Evolutionary conservation across 352 stramenopile species (phyloP), one percentile per base, ranked within the genome.

Genomic region (Halophytophthora polymorphica): DNA sequence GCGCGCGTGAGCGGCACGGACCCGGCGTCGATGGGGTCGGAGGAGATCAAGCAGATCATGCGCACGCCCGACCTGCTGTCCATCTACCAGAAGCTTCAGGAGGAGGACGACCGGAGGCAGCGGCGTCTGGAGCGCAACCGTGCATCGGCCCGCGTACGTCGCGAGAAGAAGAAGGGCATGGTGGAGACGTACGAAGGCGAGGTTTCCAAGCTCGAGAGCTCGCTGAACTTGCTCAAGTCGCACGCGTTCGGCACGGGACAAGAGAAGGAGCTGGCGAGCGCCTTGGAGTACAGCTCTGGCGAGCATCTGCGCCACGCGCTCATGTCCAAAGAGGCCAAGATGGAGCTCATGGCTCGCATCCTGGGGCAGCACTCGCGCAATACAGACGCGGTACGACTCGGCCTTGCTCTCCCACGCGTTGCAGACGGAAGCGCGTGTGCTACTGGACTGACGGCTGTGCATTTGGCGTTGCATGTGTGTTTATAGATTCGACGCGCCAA

Each of bases 11-110:
- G 77, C 18, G 83, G 77, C 41, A 88, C 79, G 25, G 84, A 93
- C 17, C 79, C 83, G 45, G 80, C 81, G 18, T 63, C 82, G 13
- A 84, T 95, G 54, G 82, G 79, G 39, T 82, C 77, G 6, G 83
- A 95, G 51, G 74, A 93, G 55, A 93, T 95, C 57, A 87, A 88
- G 46, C 83, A 93, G 64, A 93, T 95, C 55, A 95, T 95, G 83
- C 77, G 79, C 11, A 82, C 69, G 10, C 79, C 83, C 1, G 83
- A 95, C 48, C 52, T 95, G 19, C 53, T 95, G 28, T 91, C 77
- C 18, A 95, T 95, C 25, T 95, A 95, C 60, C 83, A 95, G 56
- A 95, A 91, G 48, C 61, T 95, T 2, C 84, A 92, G 41, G 83
- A 93, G 62, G 84, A 93, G 56, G 84, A 95, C 47, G 81, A 92